Evolutionary conservation across 768 basidiomycete species (phyloP), one percentile per base, ranked within the genome.

Genomic region (Rhodotorula graminis): DNA sequence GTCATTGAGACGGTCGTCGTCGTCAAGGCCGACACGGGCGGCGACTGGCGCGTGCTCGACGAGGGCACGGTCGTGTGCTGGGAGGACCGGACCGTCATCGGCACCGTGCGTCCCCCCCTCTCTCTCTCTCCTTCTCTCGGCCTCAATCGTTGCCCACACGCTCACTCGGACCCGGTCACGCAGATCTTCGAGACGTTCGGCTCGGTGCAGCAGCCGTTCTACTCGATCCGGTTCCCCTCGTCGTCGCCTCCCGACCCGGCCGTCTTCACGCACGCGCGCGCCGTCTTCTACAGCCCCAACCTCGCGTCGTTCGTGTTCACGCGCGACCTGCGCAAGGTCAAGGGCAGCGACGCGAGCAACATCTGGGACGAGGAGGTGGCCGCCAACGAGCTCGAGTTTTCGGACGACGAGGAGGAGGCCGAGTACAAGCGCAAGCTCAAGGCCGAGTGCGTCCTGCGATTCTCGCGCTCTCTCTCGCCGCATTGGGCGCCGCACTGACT

Each of bases 121-220:
- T 42, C 64, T 46, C 70, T 56, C 50, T 70, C n/a, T 40, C 40
- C 58, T 66, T 59, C 37, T 64, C 72, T 4, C 9, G 5, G 37
- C 5, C 37, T 37, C 37, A 9, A 4, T 9, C 37, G 37, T 37
- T 9, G 37, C 37, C 5, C 37, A 37, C 62, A 46, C 62, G 70
- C 62, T 8, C 11, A n/a, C 59, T 47, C 16, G 18, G 14, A 10
- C 58, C 31, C 63, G 10, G 53, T 21, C 2, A 76, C 74, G 18
- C 80, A 94, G 92, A 84, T 97, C 64, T 91, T 89, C 79, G 95
- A 98, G 82, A 96, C 94, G 0, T 98, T 98, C 81, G 95, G 95
- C 18, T 93, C 95, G 6, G 92, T 94, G 16, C 85, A 86, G 29
- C 89, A 91, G 70, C 95, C 95, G 12, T 83, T 95, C 69, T 98